These are phyloP conservation scores for Coprinopsis sp. DNA, from an alignment of 768 basidiomycete genomes.

Conservation along the genomic window DNA sequence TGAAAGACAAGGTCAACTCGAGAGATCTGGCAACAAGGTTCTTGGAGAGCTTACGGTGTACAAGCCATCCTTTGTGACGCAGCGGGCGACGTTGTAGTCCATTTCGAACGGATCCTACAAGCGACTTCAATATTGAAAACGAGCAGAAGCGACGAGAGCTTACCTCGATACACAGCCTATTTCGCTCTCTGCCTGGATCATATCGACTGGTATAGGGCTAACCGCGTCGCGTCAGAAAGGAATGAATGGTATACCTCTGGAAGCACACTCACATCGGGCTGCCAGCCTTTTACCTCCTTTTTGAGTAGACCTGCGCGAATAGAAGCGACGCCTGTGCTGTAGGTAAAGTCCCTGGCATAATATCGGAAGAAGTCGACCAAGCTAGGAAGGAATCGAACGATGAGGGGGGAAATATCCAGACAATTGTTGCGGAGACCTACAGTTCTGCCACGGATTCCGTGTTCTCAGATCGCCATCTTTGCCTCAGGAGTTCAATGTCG, in stretches of 20 bases:
- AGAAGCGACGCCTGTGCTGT: conserved; percentile 87
- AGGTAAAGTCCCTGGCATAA: conserved; percentile 89
- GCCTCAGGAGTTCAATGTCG: conserved; percentile 87
- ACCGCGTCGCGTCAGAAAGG: too few species aligned
- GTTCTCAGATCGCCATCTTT: conserved; percentile 93
- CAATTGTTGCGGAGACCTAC: conserved; percentile 46
- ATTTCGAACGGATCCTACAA: conserved; percentile 92
- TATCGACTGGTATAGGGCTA: conserved; percentile 52
- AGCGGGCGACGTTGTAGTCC: conserved; percentile 95
- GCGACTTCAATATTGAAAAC: conserved; percentile 3
- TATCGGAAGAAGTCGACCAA: conserved; percentile 98
- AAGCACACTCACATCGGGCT: conserved; percentile 66
- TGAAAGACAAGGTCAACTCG: conserved; percentile 30
- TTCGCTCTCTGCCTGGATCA: conserved; percentile 78
- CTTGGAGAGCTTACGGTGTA: conserved; percentile 63
- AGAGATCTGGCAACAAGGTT: conserved; percentile 8
- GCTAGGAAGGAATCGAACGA: conserved; percentile 36
- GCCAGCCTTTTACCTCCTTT: conserved; percentile 94
- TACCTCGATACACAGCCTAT: conserved; percentile 95
- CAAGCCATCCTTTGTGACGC: conserved; percentile 93
- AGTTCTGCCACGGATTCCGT: conserved; percentile 89
- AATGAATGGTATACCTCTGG: too few species aligned
- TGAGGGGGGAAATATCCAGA: conserved; percentile 5
- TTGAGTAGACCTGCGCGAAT: conserved; percentile 85
- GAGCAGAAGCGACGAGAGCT: conserved; percentile 12